phyloP scores from a whole-genome alignment of 371 early-diverging fungal species.

The Rhizopus stolonifer region DNA sequence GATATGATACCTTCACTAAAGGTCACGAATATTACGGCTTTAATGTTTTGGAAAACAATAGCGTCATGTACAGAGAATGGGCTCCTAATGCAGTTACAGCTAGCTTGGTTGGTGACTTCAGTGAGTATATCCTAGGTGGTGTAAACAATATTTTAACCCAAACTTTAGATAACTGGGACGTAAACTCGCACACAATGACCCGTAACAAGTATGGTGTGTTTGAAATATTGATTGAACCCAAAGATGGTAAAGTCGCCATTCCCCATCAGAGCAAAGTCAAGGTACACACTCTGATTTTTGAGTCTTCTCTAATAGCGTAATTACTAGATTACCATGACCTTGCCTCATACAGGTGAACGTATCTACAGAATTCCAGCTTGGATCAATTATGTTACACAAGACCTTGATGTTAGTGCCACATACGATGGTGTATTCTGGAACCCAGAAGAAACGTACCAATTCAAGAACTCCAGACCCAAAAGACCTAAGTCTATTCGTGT shows the following conservation, averaged over 20 bases:
- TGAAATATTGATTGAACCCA: conserved; percentile 61
- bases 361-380: conserved; percentile 92
- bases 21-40: conserved; percentile 85
- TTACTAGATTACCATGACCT: conserved; percentile 68
- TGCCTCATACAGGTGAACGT: conserved; percentile 68
- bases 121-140: conserved; percentile 46
- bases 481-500: conserved; percentile 71
- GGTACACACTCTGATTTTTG: conserved; percentile 36
- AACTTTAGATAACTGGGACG: conserved; percentile 78
- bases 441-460: conserved; percentile 71
- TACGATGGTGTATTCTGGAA: conserved; percentile 95
- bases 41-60: conserved; percentile 51
- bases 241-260: conserved; percentile 69
- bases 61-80: conserved; percentile 90
- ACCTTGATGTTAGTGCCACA: conserved; percentile 71
- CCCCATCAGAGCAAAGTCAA: conserved; percentile 89
- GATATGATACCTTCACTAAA: conserved; percentile 78
- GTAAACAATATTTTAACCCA: not conserved
- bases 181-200: conserved; percentile 72
- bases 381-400: conserved; percentile 84
- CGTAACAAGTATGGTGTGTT: conserved; percentile 80
- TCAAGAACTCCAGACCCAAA: conserved; percentile 71
- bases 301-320: not conserved
- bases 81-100: conserved; percentile 85
- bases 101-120: conserved; percentile 91